These are phyloP conservation scores for Schwanniomyces etchellsii DNA, from an alignment of 1,139 yeast species.

Conservation along the genomic window DNA sequence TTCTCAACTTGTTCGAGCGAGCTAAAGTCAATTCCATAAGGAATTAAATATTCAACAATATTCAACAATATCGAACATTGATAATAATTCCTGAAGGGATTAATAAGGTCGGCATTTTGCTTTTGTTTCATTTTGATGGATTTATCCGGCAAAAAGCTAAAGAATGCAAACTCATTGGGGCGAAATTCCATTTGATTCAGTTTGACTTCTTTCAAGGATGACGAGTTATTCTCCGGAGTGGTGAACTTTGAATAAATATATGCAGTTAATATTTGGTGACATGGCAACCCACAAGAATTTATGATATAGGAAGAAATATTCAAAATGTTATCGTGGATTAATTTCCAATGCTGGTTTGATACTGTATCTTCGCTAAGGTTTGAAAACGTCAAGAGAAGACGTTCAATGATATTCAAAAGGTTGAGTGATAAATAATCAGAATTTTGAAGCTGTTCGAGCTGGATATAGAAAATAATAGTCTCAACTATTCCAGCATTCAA, in stretches of 20 bases:
- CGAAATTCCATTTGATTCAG: slow-evolving; percentile 9
- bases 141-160: slow-evolving; percentile 18
- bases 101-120: slow-evolving; percentile 11
- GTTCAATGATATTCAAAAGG: slow-evolving; percentile 24
- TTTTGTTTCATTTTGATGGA: slow-evolving; percentile 17
- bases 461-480: slow-evolving; percentile 31
- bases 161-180: no score
- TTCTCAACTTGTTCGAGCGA: slow-evolving; percentile 12
- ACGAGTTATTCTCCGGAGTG: slow-evolving; percentile 1
- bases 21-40: slow-evolving; percentile 33
- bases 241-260: slow-evolving; percentile 29
- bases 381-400: slow-evolving; percentile 26
- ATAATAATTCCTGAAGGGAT: slow-evolving; percentile 32
- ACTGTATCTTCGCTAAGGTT: slow-evolving; percentile 18
- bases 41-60: slow-evolving; percentile 28
- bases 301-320: slow-evolving; percentile 22
- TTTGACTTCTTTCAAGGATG: slow-evolving; percentile 1
- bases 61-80: slow-evolving; percentile 28
- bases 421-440: slow-evolving; percentile 30
- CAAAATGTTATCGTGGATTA: slow-evolving; percentile 11
- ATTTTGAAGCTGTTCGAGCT: slow-evolving; percentile 39
- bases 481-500: slow-evolving; percentile 31
- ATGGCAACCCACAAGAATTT: slow-evolving; percentile 33
- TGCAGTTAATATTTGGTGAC: slow-evolving; percentile 32
- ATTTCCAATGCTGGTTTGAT: slow-evolving; percentile 24